Evolutionary conservation across 148 eudicot species (phyloP), one percentile per base, ranked within the genome.

Genomic region (Camellia granthamiana): DNA sequence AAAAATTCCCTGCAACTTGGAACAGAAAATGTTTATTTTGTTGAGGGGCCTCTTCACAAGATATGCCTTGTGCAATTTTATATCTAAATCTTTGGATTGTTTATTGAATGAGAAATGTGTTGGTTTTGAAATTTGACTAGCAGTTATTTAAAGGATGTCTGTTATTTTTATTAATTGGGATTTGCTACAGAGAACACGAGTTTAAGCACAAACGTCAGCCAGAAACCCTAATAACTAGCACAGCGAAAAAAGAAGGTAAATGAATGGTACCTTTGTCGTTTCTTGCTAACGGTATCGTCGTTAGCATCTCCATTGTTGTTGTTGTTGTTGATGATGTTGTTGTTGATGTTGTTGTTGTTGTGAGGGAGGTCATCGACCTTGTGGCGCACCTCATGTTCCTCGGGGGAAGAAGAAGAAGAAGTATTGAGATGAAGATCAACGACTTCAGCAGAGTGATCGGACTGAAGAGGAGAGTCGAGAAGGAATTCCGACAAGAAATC

Each of bases 251-350:
- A 78, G 15, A 69, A 63, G 38, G 58, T 13, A 74, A 18, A 18
- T 10, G 12, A 42, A 41, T 2, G 11, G 6, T 85, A 92, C 96
- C 96, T 90, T 80, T 88, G 87, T 21, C 86, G 89, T 65, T 90
- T 89, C 81, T 92, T 90, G 13, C 85, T 77, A 44, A 47, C 67
- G 2, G 92, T 89, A 80, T 89, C 90, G 67, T 76, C 84, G 38
- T 47, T 5, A 30, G 79, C 81, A 46, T 75, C 85, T 5, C 64
- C 84, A 12, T 58, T 81, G 8, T 19, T 75, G 7, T 47, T 47
- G 51, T 47, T 47, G 51, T 47, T 47, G 51, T 47, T 47, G n/a
- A n/a, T n/a, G n/a, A n/a, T n/a, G 51, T 47, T 47, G 51, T 47
- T 47, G 51, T 47, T 47, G 51, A 0, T 47, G 51, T 47, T 47